phyloP scores from a whole-genome alignment of 345 rosid species.

The Citrus sp. region DNA sequence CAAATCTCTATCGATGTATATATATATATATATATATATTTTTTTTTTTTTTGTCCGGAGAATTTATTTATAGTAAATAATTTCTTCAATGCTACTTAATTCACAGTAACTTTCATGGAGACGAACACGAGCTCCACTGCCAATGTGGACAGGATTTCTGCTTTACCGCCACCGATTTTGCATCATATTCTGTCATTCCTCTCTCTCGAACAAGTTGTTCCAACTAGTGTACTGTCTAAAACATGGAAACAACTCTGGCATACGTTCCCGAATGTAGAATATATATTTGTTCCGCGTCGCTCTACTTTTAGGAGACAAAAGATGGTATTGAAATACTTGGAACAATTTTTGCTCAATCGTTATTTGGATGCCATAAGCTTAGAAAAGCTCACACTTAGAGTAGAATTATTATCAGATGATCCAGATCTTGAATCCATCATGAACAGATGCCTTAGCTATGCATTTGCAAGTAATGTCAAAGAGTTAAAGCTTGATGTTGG shows the following conservation, averaged over 20 bases:
- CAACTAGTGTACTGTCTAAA: background rate
- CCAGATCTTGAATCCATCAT: no score
- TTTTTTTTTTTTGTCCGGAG: no score
- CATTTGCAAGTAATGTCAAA: background rate
- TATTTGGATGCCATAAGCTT: no score
- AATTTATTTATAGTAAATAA: no score
- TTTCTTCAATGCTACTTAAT: no score
- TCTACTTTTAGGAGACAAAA: background rate
- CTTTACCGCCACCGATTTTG: background rate
- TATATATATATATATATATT: no score
- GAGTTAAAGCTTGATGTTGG: background rate
- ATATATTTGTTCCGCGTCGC: background rate
- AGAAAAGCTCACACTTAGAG: no score
- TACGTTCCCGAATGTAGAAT: background rate
- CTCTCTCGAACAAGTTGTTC: background rate
- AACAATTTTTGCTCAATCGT: background rate
- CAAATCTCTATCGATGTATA: no score
- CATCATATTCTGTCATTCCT: constrained; percentile 1
- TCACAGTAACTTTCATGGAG: no score
- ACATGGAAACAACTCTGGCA: background rate
- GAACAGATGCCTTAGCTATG: no score
- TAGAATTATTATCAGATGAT: no score
- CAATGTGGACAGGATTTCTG: background rate
- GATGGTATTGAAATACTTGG: background rate
- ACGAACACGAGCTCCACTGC: no score